Evolutionary conservation across 208 protist species (phyloP), one percentile per base, ranked within the genome.

Genomic region (Phytomonas francai): DNA sequence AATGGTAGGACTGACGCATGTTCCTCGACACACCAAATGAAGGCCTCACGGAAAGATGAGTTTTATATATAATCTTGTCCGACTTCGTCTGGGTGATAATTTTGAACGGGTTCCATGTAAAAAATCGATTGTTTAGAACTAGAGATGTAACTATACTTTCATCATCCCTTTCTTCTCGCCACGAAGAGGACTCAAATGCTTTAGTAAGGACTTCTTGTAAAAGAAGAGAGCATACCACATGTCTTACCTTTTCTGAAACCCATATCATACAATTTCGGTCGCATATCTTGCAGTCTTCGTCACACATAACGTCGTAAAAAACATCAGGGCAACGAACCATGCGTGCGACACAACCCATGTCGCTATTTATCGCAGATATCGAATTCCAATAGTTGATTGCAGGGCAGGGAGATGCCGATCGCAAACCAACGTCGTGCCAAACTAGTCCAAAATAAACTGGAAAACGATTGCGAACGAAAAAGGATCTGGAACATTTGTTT

Each of bases 331-430:
- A 81, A 66, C 90, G 76, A 56, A 94, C 45, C 9, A 61, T 54
- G 16, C 88, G 77, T 25, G 88, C 88, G 5, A 79, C 67, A 61
- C 73, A 69, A 22, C 85, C 88, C 27, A 92, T 59, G n/a, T 78
- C 75, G 28, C 74, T 83, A 57, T 88, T 74, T 32, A 94, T 60
- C 31, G 85, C 69, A 57, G 69, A 83, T 19, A 88, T 80, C 7
- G 79, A 79, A 66, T 90, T 94, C 86, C 85, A 92, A 71, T 84
- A 94, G 51, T 76, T 75, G 65, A 84, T 71, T 51, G 79, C 83
- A 25, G 88, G 88, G 27, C 70, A 81, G 0, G 73, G 72, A 3
- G 82, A 77, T n/a, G 82, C 74, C 12, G 57, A 63, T 0, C 83
- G 80, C 54, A 94, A 78, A 9, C 74, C 83, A 66, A 63, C 65